A percentile compares a stretch with the other conserved stretches of the same genome.
Conservation (phyloP, 108 stramenopile species). For the Nitzschia sp. region DNA sequence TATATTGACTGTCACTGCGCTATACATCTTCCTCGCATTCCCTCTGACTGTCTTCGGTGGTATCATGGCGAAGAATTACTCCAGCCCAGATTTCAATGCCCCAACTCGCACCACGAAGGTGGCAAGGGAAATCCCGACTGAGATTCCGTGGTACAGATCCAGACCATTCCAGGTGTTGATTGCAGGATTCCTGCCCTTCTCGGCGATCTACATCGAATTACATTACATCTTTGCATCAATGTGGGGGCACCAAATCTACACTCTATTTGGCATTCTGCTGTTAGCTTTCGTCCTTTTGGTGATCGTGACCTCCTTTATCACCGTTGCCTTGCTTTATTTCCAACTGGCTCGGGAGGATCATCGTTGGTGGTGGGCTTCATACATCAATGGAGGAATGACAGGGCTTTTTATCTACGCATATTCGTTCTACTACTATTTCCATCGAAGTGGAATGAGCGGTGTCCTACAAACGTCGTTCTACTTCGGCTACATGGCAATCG, state of each 20-base stretch:
- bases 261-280: constrained; percentile 96
- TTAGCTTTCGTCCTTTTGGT: constrained; percentile 92
- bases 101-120: constrained; percentile 98
- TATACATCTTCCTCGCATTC: constrained; percentile 83
- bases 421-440: constrained; percentile 95
- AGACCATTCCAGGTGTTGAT: constrained; percentile 79
- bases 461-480: constrained; percentile 93
- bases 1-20: constrained; percentile 81
- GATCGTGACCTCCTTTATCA: constrained; percentile 92
- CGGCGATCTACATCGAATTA: constrained; percentile 97
- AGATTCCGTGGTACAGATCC: constrained; percentile 80
- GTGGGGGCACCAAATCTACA: constrained; percentile 99
- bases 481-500: constrained; percentile 98
- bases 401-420: constrained; percentile 95
- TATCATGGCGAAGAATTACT: constrained; percentile 88
- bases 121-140: constrained; percentile 91
- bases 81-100: constrained; percentile 86
- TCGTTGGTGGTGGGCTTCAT: constrained; percentile 98
- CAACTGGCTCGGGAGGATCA: constrained; percentile 97
- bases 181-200: constrained; percentile 98
- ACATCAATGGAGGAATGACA: constrained; percentile 94
- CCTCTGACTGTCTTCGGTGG: constrained; percentile 93
- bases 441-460: constrained; percentile 94
- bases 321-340: constrained; percentile 95
- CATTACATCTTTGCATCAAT: constrained; percentile 98